Base-by-base conservation (phyloP, 495 filamentous ascomycete species). In the Elaphomyces granulatus region DNA sequence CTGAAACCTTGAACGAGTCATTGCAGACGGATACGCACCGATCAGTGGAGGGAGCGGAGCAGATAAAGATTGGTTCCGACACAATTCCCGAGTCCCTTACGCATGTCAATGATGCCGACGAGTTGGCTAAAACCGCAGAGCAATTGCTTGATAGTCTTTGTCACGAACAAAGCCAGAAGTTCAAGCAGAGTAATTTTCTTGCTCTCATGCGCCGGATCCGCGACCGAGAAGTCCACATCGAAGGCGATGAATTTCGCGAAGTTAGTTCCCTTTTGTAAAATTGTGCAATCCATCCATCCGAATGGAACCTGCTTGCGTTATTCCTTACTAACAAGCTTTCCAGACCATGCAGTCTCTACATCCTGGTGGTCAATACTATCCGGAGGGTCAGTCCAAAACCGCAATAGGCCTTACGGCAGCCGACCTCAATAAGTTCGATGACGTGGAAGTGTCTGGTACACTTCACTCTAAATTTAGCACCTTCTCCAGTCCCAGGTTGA, bases 121-220 rank as follows among this genome's bases (percentile, higher is more conserved):
- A 77, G 26, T 65, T 87, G 20, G 77, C 80, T 14, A 62, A 65
- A 26, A 84, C 82, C 2, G 83, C 83, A 6, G 81, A 73, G 15
- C 62, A 77, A 34, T 61, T 90, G 3, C 63, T 90, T 3, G 71
- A 83, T n/a, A 77, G 67, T 31, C 68, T 90, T 8, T 64, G 72
- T 20, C 61, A 77, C 44, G 76, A 90, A 38, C 67, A 71, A 45
- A 78, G 64, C 43, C 51, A 72, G 37, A 87, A 90, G 47, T 87
- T 87, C 51, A 72, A 78, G 49, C 68, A 86, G 48, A 86, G 81
- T 55, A 74, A 72, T 40, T 90, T 90, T 48, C 64, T 87, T 14
- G 70, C 70, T 7, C 56, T 90, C 46, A 87, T 90, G 83, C 74
- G 81, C 20, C 66, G 68, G 38, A 62, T 73, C 43, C 61, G 70